Evolutionary conservation across 257 asterid genomes (phyloP).

Genomic region (Solanum lycopersicoides): DNA sequence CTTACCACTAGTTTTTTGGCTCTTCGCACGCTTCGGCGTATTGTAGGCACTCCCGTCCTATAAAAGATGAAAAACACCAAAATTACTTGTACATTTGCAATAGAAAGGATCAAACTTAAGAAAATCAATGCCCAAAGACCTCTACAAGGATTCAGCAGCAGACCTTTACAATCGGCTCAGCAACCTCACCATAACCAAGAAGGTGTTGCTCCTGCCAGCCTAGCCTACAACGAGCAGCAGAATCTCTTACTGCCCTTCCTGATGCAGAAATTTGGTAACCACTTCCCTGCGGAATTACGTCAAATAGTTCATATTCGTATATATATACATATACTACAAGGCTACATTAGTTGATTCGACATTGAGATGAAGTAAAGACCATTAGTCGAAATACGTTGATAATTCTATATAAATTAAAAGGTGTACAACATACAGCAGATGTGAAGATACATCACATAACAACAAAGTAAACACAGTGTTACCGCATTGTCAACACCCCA

Average conservation of each 20-base stretch:
- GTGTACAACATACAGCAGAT: not conserved
- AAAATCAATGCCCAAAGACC: not conserved
- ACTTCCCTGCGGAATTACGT: conserved; percentile 34
- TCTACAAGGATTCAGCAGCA: not conserved
- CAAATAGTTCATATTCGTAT: not conserved
- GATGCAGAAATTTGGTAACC: conserved; percentile 62
- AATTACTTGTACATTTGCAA: not conserved
- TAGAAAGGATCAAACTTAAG: not conserved
- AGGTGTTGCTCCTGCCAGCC: conserved; percentile 84
- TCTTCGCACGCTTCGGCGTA: conserved; percentile 65
- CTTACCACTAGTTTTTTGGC: conserved; percentile 65
- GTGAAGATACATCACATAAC: not conserved
- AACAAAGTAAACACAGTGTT: not conserved
- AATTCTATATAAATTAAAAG: not conserved
- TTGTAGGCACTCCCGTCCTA: conserved; percentile 60
- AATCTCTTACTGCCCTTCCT: conserved; percentile 74
- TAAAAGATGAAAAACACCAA: not conserved
- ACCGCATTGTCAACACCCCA: conserved; percentile 61
- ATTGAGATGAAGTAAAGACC: too few relatives aligned
- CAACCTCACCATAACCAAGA: conserved; percentile 40
- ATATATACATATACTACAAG: not conserved
- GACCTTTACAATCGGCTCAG: conserved; percentile 48
- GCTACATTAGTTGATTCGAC: not conserved
- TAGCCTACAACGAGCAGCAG: conserved; percentile 90
- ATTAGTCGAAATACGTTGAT: too few relatives aligned